Conservation (phyloP, 129 eudicot genomes). For the Glebionis coronaria region DNA sequence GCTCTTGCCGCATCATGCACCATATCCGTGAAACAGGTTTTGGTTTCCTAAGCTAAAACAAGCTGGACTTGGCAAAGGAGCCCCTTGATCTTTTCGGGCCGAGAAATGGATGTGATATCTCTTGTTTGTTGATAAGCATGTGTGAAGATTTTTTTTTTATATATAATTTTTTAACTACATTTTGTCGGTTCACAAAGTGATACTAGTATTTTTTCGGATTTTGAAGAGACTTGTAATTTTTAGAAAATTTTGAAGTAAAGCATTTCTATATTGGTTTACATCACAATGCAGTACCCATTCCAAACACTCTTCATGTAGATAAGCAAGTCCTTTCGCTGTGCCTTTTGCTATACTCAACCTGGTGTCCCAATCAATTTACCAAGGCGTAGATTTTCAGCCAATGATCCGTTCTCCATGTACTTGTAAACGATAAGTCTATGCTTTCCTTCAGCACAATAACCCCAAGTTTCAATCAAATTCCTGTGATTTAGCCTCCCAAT, state of each 20-base stretch:
- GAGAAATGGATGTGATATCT: neutral
- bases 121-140: slow-evolving; percentile 19
- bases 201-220: no score
- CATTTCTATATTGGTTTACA: slow-evolving; percentile 29
- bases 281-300: slow-evolving; percentile 44
- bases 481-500: slow-evolving; percentile 31
- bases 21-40: neutral
- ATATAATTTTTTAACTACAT: no score
- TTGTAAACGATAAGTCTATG: slow-evolving; percentile 32
- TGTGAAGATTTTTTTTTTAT: no score
- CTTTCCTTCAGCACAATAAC: slow-evolving; percentile 35
- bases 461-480: slow-evolving; percentile 35
- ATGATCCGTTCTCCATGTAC: slow-evolving; percentile 35
- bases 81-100: neutral
- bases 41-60: slow-evolving; percentile 10
- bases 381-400: slow-evolving; percentile 20
- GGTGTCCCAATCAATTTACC: slow-evolving; percentile 20
- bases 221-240: slow-evolving; percentile 8
- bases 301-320: slow-evolving; percentile 42
- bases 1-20: slow-evolving; percentile 12
- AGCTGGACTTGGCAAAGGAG: neutral
- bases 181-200: no score
- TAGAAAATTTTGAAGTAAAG: slow-evolving; percentile 17
- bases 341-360: slow-evolving; percentile 20
- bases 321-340: slow-evolving; percentile 33